Conservation (phyloP, 306 rosid species). For the Casuarina equisetifolia region DNA sequence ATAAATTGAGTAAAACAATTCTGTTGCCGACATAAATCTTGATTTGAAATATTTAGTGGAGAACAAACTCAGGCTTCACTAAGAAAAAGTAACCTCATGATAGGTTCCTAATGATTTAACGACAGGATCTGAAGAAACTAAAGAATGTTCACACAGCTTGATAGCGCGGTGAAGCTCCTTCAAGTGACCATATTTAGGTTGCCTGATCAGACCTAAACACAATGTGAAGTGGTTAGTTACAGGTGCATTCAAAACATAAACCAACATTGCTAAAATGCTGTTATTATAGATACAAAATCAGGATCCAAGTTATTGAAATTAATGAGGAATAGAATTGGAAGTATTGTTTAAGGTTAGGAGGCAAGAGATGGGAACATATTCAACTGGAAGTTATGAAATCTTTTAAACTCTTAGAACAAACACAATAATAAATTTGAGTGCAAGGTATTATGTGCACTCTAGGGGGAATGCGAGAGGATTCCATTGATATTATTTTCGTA, state of each 20-base stretch:
- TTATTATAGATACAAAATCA: slow-evolving; percentile 10
- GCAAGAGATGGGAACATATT: slow-evolving; percentile 1
- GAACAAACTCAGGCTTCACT: slow-evolving; percentile 15
- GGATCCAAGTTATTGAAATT: background rate
- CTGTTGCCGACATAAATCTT: slow-evolving; percentile 12
- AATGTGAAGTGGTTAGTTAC: slow-evolving; percentile 21
- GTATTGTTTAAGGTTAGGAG: background rate
- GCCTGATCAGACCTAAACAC: slow-evolving; percentile 72
- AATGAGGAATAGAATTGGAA: background rate
- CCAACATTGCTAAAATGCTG: slow-evolving; percentile 6
- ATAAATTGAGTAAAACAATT: slow-evolving; percentile 19
- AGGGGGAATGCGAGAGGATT: background rate
- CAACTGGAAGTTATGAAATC: background rate
- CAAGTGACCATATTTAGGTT: slow-evolving; percentile 87
- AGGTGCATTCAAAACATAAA: slow-evolving; percentile 9
- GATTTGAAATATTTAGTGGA: background rate
- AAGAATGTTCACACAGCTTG: slow-evolving; percentile 72
- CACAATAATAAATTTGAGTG: background rate
- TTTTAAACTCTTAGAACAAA: background rate
- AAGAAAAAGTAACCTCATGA: slow-evolving; percentile 58
- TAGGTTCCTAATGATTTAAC: slow-evolving; percentile 72
- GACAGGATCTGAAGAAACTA: slow-evolving; percentile 81
- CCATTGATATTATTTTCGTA: background rate
- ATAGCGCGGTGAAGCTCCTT: slow-evolving; percentile 83
- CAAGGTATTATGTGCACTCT: background rate